Percentiles rank a stretch among this genome's conserved stretches.
phyloP scores from a whole-genome alignment of 306 rosid species.

The Ammopiptanthus mongolicus region DNA sequence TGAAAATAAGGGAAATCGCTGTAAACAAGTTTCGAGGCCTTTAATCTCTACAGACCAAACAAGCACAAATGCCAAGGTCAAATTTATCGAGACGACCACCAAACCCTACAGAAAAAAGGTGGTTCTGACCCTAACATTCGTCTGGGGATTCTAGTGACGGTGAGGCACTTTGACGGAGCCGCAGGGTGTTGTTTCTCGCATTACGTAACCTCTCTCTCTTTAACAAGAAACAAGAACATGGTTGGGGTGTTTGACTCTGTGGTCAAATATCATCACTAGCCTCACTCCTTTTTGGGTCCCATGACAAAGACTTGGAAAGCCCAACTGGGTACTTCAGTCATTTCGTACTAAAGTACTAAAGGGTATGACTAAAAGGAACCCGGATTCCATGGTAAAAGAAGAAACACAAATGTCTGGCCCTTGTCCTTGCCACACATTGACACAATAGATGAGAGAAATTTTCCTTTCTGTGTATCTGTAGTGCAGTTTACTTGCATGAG shows the following conservation, averaged over 20 bases:
- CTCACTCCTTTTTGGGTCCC: not conserved
- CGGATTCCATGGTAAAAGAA: conserved; percentile 18
- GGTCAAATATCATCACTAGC: no score
- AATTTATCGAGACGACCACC: conserved; percentile 31
- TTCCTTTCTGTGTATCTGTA: not conserved
- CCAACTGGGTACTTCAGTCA: not conserved
- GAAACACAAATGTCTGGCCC: not conserved
- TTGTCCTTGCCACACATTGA: no score
- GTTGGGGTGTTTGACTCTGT: no score
- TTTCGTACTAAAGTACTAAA: not conserved
- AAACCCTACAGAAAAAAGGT: conserved; percentile 20
- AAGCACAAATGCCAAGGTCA: conserved; percentile 32
- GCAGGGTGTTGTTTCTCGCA: not conserved
- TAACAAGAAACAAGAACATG: not conserved
- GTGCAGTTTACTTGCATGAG: no score
- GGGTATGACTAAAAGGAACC: conserved; percentile 15
- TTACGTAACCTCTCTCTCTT: not conserved
- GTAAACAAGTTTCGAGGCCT: no score
- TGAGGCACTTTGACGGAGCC: not conserved
- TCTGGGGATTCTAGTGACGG: conserved; percentile 35
- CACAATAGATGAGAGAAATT: not conserved
- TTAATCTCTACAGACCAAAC: no score
- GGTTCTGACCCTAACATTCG: conserved; percentile 33
- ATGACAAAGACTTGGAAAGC: not conserved
- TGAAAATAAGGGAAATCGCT: no score